Base-by-base conservation (phyloP, 768 basidiomycete species). In the Lentinus tigrinus region DNA sequence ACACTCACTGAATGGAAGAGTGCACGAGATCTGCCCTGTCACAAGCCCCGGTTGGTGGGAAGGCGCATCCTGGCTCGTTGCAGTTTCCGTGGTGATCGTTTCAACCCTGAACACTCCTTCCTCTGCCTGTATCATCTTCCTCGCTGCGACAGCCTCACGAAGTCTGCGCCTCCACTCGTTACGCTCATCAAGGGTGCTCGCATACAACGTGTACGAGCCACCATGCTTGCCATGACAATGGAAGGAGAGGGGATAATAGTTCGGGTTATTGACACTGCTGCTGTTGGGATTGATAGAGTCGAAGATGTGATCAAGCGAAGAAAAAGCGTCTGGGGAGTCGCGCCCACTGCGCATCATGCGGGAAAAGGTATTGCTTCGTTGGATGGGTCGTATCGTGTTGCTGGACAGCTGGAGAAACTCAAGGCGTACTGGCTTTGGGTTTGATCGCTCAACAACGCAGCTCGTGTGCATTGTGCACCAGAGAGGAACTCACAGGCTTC, bases 181-280 rank as follows among this genome's bases (percentile, higher is more conserved):
- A 8, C 80, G 69, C 4, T 68, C 70, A 3, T 72, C 69, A 5
- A 68, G 63, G 1, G 73, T 71, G 39, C 79, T 77, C 17, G 79
- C 74, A 68, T 78, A 82, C n/a, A 81, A 67, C 13, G 76, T 75
- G 52, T 80, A 78, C 46, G 74, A 67, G 3, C 77, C 79, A 3
- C 77, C 75, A 34, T 74, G 72, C 23, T 78, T 73, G 19, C 78
- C 80, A 47, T 75, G 73, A 61, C 76, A 75, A 34, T 73, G 71
- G 61, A 81, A 75, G 27, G 74, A 74, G 65, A 80, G 76, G 0
- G 80, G 81, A 60, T 73, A 80, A 19, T 76, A 57, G 14, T 72
- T 68, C 54, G 74, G 73, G 38, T 47, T 43, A 9, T 70, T 68
- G 56, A 73, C 72, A 42, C 47, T 48, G 14, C 54, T 49, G 19